Percentiles rank a stretch among this genome's conserved stretches.
Conservation (phyloP, 2,329 filamentous ascomycete species). For the Penicillium paneum region DNA sequence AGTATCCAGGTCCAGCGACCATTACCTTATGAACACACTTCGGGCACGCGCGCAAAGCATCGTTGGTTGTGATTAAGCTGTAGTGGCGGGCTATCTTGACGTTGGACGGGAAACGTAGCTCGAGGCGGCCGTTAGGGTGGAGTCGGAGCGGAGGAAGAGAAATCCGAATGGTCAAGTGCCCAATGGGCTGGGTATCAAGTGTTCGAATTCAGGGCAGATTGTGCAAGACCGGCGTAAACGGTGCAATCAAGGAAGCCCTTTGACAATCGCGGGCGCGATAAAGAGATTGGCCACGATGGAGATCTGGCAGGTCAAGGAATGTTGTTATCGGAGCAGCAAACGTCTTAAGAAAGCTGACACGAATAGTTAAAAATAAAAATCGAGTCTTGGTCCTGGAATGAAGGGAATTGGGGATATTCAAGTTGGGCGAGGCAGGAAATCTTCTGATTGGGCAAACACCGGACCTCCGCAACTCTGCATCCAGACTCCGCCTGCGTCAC, state of each 20-base stretch:
- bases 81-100: constrained; percentile 4
- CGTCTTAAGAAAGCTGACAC: background rate
- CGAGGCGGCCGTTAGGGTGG: background rate
- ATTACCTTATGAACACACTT: constrained; percentile 9
- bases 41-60: constrained; percentile 14
- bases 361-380: background rate
- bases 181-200: background rate
- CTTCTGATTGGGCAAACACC: constrained; percentile 20
- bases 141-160: background rate
- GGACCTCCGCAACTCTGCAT: constrained; percentile 15
- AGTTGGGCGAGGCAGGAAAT: constrained; percentile 22
- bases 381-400: constrained; percentile 2
- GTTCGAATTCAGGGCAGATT: constrained; percentile 3
- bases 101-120: background rate
- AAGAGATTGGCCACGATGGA: constrained; percentile 5
- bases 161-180: background rate
- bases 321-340: constrained; percentile 4
- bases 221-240: constrained; percentile 4
- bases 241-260: constrained; percentile 12
- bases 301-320: constrained; percentile 2
- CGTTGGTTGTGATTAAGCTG: constrained; percentile 6
- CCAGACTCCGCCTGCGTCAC: constrained; percentile 6
- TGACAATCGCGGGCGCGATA: background rate
- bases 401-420: constrained; percentile 5
- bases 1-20: background rate